phyloP scores from a whole-genome alignment of 2,329 filamentous ascomycete genomes.

The Seiridium unicorne region DNA sequence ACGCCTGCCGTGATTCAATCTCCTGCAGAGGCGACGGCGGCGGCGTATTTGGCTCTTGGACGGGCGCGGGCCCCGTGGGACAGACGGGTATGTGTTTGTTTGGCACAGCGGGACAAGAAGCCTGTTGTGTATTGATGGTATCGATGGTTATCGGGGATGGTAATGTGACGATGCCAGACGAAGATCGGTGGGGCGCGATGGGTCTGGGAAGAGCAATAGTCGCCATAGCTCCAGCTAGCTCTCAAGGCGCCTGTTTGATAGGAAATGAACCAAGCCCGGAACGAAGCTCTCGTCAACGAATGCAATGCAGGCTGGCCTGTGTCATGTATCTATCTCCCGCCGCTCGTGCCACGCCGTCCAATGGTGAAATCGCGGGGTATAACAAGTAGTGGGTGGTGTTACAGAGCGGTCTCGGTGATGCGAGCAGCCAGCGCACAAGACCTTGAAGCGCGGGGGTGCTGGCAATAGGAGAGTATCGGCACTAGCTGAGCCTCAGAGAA shows the following conservation, averaged over 20 bases:
- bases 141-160: constrained; percentile 42
- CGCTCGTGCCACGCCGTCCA: background rate
- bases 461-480: background rate
- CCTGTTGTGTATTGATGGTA: constrained; percentile 30
- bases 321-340: background rate
- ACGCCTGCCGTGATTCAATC: constrained; percentile 56
- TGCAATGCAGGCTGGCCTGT: background rate
- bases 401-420: background rate
- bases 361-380: background rate
- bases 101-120: constrained; percentile 55
- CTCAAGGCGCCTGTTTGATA: too few relatives aligned
- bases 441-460: background rate
- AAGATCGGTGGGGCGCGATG: constrained; percentile 42
- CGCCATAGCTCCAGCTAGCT: constrained; percentile 38
- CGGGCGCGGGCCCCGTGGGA: constrained; percentile 69
- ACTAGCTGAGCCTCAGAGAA: background rate
- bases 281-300: background rate
- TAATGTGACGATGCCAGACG: constrained; percentile 38
- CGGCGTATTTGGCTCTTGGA: constrained; percentile 57
- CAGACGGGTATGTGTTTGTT: constrained; percentile 92
- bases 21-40: constrained; percentile 64
- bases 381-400: background rate
- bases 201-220: constrained; percentile 53
- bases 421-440: background rate
- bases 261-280: too few relatives aligned